Evolutionary conservation across 305 asterid species (phyloP), one percentile per base, ranked within the genome.

Genomic region (Solanum hybrid): DNA sequence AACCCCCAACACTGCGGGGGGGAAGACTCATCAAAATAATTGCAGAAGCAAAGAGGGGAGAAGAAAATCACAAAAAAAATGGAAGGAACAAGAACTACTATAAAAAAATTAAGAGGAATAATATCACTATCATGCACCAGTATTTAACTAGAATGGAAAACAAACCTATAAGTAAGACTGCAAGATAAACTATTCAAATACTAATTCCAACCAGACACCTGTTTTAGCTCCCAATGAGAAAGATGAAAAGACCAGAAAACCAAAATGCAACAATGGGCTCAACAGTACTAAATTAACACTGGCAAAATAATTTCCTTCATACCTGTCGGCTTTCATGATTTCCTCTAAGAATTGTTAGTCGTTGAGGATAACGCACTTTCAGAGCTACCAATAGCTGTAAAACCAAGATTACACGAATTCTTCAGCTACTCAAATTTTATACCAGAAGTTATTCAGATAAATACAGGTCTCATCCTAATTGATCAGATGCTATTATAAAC

Each of bases 271-370:
- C 75, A 51, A 84, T 17, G 26, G 72, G 22, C 71, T 6, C 87
- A 82, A 82, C 87, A 17, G 37, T 31, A 51, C 27, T 32, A 38
- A 26, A 36, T 69, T n/a, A 46, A 86, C 16, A 11, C 31, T 71
- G 37, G 38, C n/a, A 66, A 42, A 88, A 77, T 5, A 22, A 38
- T 20, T 32, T 78, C 75, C 17, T 42, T 1, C 35, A 72, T 91
- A 96, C 99, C 98, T 96, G 99, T 89, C 98, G 94, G 86, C 99
- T 96, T 94, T 96, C 99, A 89, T 96, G 99, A 91, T 96, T 97
- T 91, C 99, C 99, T 90, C 99, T 92, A 66, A 97, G 99, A 92
- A 97, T 97, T 26, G 99, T 97, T 91, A 97, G 93, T 87, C 99
- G 96, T 85, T 97, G 98, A 79, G 96, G 96, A 94, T 96, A 94